Percentiles rank a stretch among this genome's conserved stretches.
phyloP scores from a whole-genome alignment of 1,284 basidiomycete genomes.

The Microstroma glucosiphilum region DNA sequence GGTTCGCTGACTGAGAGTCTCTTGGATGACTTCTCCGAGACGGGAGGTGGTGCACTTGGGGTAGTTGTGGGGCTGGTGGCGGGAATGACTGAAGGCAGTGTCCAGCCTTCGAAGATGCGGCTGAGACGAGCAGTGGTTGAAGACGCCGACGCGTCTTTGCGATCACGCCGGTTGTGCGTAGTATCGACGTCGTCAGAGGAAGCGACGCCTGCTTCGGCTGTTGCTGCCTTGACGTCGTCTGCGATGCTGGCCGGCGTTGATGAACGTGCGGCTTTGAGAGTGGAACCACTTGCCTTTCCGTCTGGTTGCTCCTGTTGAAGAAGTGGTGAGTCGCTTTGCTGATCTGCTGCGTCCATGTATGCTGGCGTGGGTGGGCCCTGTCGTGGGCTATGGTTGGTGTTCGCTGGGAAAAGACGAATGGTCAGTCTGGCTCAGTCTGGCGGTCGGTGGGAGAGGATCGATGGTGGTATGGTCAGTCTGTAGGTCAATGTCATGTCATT shows the following conservation, averaged over 20 bases:
- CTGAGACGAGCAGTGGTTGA: slow-evolving; percentile 30
- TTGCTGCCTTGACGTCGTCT: too few species aligned
- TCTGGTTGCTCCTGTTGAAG: background rate
- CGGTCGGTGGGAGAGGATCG: too few species aligned
- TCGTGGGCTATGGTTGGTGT: too few species aligned
- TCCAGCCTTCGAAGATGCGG: slow-evolving; percentile 42
- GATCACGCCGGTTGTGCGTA: slow-evolving; percentile 9
- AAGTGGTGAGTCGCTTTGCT: too few species aligned
- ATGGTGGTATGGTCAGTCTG: too few species aligned
- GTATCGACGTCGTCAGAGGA: background rate
- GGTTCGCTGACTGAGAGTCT: slow-evolving; percentile 29
- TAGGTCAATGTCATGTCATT: too few species aligned
- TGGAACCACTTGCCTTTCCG: background rate
- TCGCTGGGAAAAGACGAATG: too few species aligned
- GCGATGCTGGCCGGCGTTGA: background rate
- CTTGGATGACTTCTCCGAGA: slow-evolving; percentile 20
- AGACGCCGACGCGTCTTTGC: slow-evolving; percentile 21
- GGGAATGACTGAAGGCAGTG: background rate
- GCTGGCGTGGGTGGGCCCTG: too few species aligned
- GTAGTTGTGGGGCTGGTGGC: background rate
- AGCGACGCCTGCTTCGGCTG: background rate
- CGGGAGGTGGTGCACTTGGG: slow-evolving; percentile 8
- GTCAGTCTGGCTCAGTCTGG: too few species aligned
- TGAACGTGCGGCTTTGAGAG: background rate
- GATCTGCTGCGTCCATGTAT: too few species aligned